Base-by-base conservation (phyloP, 2,329 filamentous ascomycete genomes). In the Cladorrhinum sp. region DNA sequence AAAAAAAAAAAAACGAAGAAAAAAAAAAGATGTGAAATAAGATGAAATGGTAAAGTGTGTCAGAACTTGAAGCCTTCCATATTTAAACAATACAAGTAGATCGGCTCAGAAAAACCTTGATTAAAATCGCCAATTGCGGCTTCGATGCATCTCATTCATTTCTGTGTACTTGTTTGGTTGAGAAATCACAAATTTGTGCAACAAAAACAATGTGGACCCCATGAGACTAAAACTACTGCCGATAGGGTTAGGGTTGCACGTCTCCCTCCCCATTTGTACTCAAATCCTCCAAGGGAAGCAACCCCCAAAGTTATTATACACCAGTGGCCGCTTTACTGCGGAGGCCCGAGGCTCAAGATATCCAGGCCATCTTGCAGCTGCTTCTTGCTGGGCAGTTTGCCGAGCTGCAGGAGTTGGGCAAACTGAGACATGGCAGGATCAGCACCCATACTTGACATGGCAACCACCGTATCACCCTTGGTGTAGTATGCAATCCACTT, bases 401-500 rank as follows among this genome's bases (percentile, higher is more conserved):
- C 86, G 65, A 86, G 79, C 62, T 88, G 82, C 91, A 98, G 96
- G 76, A 98, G 77, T 79, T 96, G 91, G 1, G 90, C 89, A 56
- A 83, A 83, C 77, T 97, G 91, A 1, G 78, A 77, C 89, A 96
- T 92, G 59, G 90, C 84, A 0, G 95, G 95, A 73, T 99, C 95
- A 77, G 86, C 87, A 65, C 89, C 88, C 92, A 97, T 97, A 61
- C 86, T 94, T 0, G 92, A 92, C 69, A 97, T 90, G 0, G 95
- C 95, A 12, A 97, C 90, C 1, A 97, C 87, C 0, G 86, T 89
- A 57, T 98, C 91, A 1, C 89, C 92, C 73, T 90, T 89, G 58
- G 86, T 88, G 73, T 97, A 99, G 76, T 91, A 99, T 0, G 92
- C 94, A 5, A 89, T 87, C 71, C 96, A 99, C 71, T 92, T 92